Evolutionary conservation across 768 basidiomycete species (phyloP).

Genomic region (Tylopilus sp.): DNA sequence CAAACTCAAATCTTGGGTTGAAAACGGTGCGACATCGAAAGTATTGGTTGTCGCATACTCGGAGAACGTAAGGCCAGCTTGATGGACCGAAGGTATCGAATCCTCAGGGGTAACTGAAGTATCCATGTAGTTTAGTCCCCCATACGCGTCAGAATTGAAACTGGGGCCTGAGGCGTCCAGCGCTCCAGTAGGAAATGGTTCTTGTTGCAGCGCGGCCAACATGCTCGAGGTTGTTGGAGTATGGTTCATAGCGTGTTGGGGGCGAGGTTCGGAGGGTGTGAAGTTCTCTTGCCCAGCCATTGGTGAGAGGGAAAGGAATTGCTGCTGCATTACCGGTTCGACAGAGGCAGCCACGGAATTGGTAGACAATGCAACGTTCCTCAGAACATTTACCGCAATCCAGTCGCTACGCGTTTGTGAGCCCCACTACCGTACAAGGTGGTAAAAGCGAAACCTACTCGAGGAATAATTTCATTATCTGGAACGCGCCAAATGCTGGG

Average conservation of each 20-base stretch:
- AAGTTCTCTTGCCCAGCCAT: conserved; percentile 87
- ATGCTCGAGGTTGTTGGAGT: conserved; percentile 89
- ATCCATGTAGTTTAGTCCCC: conserved; percentile 75
- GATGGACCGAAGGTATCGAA: conserved; percentile 54
- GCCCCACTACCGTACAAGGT: conserved; percentile 10
- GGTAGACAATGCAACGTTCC: conserved; percentile 83
- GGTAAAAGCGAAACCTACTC: conserved; percentile 52
- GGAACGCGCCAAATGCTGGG: conserved; percentile 89
- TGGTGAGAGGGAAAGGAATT: conserved; percentile 83
- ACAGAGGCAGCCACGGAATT: conserved; percentile 91
- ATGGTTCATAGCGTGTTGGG: conserved; percentile 65
- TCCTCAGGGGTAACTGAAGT: conserved; percentile 63
- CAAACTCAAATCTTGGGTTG: conserved; percentile 64
- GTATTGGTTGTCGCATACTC: conserved; percentile 64
- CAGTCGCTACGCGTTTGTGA: conserved; percentile 60
- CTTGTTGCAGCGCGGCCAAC: conserved; percentile 83
- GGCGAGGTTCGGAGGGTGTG: conserved; percentile 58
- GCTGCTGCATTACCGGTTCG: conserved; percentile 88
- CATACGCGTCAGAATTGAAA: conserved; percentile 69
- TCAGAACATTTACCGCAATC: conserved; percentile 86
- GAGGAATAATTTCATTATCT: conserved; percentile 86
- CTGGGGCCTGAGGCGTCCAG: conserved; percentile 60
- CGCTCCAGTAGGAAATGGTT: conserved; percentile 61
- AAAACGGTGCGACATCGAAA: conserved; percentile 71
- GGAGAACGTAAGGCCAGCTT: conserved; percentile 63